Conservation (phyloP, 139 green algal genomes). For the Micractinium conductrix region DNA sequence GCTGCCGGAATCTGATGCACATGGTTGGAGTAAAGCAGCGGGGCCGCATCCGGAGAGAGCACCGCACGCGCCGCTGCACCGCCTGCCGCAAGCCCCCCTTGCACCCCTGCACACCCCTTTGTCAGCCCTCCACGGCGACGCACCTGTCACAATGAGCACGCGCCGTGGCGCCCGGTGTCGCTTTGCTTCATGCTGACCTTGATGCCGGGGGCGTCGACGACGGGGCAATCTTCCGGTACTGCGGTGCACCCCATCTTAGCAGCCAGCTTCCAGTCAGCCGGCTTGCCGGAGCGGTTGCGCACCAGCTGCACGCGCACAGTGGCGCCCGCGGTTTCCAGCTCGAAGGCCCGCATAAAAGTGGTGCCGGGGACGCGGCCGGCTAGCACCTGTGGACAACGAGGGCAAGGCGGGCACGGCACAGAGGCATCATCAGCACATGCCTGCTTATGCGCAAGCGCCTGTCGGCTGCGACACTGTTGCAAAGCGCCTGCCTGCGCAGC, state of each 20-base stretch:
- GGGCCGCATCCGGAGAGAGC: neutral
- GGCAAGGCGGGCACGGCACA: neutral
- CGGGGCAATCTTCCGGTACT: neutral
- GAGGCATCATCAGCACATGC: neutral
- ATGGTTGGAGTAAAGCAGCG: neutral
- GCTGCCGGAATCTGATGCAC: neutral
- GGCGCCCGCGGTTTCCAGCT: neutral
- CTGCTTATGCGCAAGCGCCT: no score
- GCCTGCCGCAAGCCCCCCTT: neutral
- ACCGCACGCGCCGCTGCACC: neutral
- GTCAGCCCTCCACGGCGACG: no score
- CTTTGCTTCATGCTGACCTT: neutral
- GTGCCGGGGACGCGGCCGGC: neutral
- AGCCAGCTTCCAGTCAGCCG: neutral
- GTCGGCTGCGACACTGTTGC: neutral
- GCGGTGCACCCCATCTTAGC: no score
- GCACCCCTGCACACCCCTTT: neutral
- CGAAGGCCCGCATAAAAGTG: neutral
- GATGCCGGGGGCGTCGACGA: neutral
- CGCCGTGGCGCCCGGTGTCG: neutral
- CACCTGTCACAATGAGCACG: neutral
- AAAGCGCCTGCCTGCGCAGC: neutral
- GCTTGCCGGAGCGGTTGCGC: neutral
- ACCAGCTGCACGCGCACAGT: neutral
- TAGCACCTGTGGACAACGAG: neutral